Base-by-base conservation (phyloP, 164 flowering plant genomes). In the Taxillus chinensis region DNA sequence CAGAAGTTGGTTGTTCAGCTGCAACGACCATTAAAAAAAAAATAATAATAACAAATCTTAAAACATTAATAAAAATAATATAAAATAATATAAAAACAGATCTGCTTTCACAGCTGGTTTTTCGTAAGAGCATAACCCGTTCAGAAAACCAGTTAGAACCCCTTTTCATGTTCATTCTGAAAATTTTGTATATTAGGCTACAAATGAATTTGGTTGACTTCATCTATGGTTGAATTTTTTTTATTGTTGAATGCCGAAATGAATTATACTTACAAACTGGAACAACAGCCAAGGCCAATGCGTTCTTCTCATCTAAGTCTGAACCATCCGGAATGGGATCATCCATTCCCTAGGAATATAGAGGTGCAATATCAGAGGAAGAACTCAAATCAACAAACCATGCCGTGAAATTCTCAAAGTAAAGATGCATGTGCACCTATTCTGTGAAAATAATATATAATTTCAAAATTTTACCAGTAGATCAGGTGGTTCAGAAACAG, bases 231-330 rank as follows among this genome's bases (percentile, higher is more conserved):
- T 27, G 27, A 27, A 0, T 27, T 27, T 27, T 27, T 27, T 27
- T 27, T 27, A 27, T 27, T 27, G 27, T 2, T 27, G 27, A 27
- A 27, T 0, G 27, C 4, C 4, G 13, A 7, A 7, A 11, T 48
- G 17, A 45, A 63, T 0, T 38, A 3, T 55, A 68, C 82, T 66
- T 78, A 93, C 97, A 86, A 70, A 77, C 83, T 46, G 99, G 86
- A 67, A 93, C 90, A 75, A 93, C 90, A 16, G 99, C 97, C 64
- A 93, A 79, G 67, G 99, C 96, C 72, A 89, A 46, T 40, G 96
- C 80, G 78, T 91, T 93, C 78, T 85, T 87, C 72, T 87, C 89
- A 59, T 93, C 96, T 16, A 93, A 77, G 16, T 82, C 90, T 38
- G 87, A 67, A 37, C 84, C 91, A 68, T 75, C 85, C 52, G 96